Conservation (phyloP, 2,329 filamentous ascomycete species). For the Aspergillus nomiae region DNA sequence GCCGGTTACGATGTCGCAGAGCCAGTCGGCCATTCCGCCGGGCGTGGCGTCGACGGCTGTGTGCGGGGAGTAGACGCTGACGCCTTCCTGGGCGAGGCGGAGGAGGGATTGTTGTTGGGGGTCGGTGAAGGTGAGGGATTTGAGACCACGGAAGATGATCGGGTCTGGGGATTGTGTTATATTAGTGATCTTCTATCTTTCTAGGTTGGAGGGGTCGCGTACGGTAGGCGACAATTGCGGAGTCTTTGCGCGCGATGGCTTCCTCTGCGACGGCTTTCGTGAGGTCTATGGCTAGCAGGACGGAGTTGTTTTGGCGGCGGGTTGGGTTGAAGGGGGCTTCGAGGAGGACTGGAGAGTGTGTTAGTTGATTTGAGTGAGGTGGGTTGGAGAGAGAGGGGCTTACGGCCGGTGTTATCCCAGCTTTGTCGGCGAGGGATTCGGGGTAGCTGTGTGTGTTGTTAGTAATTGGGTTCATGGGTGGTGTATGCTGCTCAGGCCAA, state of each 20-base stretch:
- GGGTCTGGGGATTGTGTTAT: constrained; percentile 64
- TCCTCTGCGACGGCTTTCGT: constrained; percentile 88
- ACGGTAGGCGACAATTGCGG: constrained; percentile 89
- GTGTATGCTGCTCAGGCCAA: constrained; percentile 3
- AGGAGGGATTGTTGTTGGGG: constrained; percentile 85
- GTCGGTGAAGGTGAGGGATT: constrained; percentile 80
- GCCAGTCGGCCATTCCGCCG: constrained; percentile 88
- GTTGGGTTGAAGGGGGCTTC: constrained; percentile 66
- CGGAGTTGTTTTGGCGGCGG: constrained; percentile 63
- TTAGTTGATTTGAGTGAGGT: constrained; percentile 7
- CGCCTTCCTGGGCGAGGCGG: constrained; percentile 77
- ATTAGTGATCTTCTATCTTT: constrained; percentile 3
- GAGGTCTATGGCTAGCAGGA: constrained; percentile 85
- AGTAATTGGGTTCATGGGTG: constrained; percentile 8
- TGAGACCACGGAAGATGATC: constrained; percentile 92
- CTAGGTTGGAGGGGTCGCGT: constrained; percentile 30
- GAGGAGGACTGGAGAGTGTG: constrained; percentile 59
- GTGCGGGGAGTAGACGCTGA: constrained; percentile 95
- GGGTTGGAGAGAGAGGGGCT: constrained; percentile 18
- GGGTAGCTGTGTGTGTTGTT: constrained; percentile 67
- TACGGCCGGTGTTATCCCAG: constrained; percentile 93
- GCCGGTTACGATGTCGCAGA: constrained; percentile 79
- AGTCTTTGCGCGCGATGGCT: constrained; percentile 74
- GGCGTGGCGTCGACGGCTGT: constrained; percentile 89
- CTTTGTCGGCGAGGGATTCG: constrained; percentile 83